A percentile compares a stretch with the other conserved stretches of the same genome.
Evolutionary conservation across 2,329 filamentous ascomycete genomes (phyloP).

Genomic region (Aspergillus luchuensis): DNA sequence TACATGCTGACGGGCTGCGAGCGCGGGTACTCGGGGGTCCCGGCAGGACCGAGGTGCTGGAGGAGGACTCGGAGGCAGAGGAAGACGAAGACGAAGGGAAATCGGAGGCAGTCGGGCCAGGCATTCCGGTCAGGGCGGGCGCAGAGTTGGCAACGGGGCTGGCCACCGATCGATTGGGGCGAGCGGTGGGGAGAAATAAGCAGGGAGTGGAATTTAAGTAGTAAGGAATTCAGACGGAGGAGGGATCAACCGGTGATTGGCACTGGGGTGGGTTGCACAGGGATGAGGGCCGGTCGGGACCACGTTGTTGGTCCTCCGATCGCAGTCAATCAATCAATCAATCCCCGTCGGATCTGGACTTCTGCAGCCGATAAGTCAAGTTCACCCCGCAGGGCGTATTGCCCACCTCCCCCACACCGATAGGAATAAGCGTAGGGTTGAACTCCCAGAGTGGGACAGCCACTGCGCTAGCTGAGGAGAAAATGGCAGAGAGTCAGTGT

Average conservation of each 20-base stretch:
- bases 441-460: not conserved
- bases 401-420: constrained; percentile 21
- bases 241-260: constrained; percentile 16
- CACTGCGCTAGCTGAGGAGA: not conserved
- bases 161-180: constrained; percentile 13
- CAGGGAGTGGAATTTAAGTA: constrained; percentile 3
- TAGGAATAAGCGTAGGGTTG: constrained; percentile 2
- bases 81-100: constrained; percentile 15
- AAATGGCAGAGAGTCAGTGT: not conserved
- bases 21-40: too few species aligned
- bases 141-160: constrained; percentile 4
- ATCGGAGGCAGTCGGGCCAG: constrained; percentile 15
- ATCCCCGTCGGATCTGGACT: constrained; percentile 17
- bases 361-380: constrained; percentile 17
- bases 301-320: constrained; percentile 26
- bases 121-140: constrained; percentile 17
- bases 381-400: constrained; percentile 24
- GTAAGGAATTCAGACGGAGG: not conserved
- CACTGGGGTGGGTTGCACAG: constrained; percentile 4
- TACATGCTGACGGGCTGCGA: constrained; percentile 14
- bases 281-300: constrained; percentile 10
- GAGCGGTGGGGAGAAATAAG: constrained; percentile 6
- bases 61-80: constrained; percentile 10
- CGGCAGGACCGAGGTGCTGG: not conserved
- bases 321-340: not conserved